phyloP scores from a whole-genome alignment of 1,284 basidiomycete species.

The Wallemia mellicola region DNA sequence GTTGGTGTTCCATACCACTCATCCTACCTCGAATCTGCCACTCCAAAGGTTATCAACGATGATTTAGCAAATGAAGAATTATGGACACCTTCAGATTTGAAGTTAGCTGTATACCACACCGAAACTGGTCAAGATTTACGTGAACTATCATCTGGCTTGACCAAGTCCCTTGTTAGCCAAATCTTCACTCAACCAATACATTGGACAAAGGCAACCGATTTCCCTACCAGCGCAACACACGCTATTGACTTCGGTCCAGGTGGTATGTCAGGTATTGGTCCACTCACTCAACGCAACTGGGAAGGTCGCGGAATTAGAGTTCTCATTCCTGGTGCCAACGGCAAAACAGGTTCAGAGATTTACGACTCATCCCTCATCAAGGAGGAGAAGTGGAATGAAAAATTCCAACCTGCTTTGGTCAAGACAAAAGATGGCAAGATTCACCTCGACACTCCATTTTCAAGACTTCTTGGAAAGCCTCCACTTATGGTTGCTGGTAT shows the following conservation, averaged over 20 bases:
- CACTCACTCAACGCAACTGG: slow-evolving; percentile 59
- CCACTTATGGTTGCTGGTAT: slow-evolving; percentile 98
- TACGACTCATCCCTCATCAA: slow-evolving; percentile 36
- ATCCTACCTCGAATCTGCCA: slow-evolving; percentile 43
- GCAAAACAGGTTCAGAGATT: slow-evolving; percentile 54
- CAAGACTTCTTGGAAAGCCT: slow-evolving; percentile 72
- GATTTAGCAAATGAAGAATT: slow-evolving; percentile 51
- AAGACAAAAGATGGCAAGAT: slow-evolving; percentile 71
- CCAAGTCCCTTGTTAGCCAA: slow-evolving; percentile 59
- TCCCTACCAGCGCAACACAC: slow-evolving; percentile 69
- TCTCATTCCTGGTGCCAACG: slow-evolving; percentile 55
- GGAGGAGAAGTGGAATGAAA: slow-evolving; percentile 73
- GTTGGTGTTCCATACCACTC: slow-evolving; percentile 91
- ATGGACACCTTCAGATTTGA: slow-evolving; percentile 44
- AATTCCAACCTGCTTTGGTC: slow-evolving; percentile 53
- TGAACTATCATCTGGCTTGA: slow-evolving; percentile 29
- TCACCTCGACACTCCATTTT: slow-evolving; percentile 83
- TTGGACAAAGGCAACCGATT: slow-evolving; percentile 67
- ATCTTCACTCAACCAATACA: slow-evolving; percentile 77
- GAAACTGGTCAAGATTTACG: slow-evolving; percentile 70
- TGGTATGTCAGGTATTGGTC: slow-evolving; percentile 71
- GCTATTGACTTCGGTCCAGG: slow-evolving; percentile 90
- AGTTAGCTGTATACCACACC: slow-evolving; percentile 68
- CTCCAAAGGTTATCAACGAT: slow-evolving; percentile 38
- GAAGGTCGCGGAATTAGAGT: slow-evolving; percentile 78